Conservation (phyloP, 2,329 filamentous ascomycete genomes). For the Fusarium sp. region DNA sequence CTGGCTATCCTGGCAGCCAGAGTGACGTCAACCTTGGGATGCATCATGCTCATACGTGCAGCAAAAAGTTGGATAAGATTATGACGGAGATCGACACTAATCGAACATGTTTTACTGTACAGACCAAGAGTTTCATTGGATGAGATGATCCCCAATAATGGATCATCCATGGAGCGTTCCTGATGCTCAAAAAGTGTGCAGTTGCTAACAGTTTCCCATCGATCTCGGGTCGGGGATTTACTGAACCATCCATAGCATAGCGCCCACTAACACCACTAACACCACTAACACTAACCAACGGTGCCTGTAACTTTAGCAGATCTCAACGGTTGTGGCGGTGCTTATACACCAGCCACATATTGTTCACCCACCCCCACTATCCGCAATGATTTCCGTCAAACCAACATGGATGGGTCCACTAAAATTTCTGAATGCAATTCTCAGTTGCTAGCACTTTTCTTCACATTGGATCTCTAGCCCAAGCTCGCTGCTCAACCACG, state of each 20-base stretch:
- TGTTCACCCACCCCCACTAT: conserved; percentile 32
- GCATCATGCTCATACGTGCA: background rate
- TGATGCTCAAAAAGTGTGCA: background rate
- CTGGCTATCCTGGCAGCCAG: conserved; percentile 29
- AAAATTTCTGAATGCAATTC: conserved; percentile 39
- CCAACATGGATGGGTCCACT: conserved; percentile 33
- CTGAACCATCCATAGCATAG: conserved; percentile 15
- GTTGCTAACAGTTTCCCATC: background rate
- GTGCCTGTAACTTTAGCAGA: background rate
- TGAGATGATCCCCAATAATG: background rate
- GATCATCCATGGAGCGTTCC: conserved; percentile 6
- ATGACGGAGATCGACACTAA: conserved; percentile 40
- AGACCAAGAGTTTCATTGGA: conserved; percentile 7
- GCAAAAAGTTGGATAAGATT: conserved; percentile 31
- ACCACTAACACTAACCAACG: background rate
- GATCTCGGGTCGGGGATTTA: conserved; percentile 8
- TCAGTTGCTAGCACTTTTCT: conserved; percentile 29
- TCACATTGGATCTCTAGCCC: conserved; percentile 1
- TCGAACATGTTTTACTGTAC: conserved; percentile 17
- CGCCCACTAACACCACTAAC: background rate
- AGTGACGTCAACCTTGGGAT: conserved; percentile 41
- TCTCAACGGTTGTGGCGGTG: conserved; percentile 7
- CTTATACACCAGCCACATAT: conserved; percentile 5
- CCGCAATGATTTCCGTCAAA: conserved; percentile 10
- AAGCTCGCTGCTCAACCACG: conserved; percentile 6